Conservation (phyloP, 225 moss, liverwort and hornwort genomes). For the Sphagnum tenellum region DNA sequence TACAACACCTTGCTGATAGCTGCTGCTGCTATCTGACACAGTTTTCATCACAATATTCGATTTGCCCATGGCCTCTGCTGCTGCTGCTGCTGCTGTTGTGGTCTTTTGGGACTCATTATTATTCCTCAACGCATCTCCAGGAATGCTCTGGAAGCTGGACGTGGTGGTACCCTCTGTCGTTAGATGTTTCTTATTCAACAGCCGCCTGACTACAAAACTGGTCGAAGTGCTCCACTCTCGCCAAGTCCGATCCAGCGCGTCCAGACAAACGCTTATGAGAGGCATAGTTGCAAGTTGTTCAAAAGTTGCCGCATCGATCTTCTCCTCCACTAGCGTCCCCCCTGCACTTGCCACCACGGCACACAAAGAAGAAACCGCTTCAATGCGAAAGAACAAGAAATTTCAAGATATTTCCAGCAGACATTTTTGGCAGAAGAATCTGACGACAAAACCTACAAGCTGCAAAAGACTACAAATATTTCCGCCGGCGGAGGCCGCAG, state of each 20-base stretch:
- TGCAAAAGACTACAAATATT: too few relatives aligned
- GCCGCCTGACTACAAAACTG: conserved; percentile 29
- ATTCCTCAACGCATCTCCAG: conserved; percentile 19
- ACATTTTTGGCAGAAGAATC: too few relatives aligned
- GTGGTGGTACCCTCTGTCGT: conserved; percentile 6
- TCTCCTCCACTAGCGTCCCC: conserved; percentile 40
- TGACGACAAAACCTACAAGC: too few relatives aligned
- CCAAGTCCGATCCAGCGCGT: conserved; percentile 28
- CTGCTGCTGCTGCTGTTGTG: not conserved
- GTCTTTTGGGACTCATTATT: not conserved
- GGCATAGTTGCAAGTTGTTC: conserved; percentile 27
- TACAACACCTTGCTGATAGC: conserved; percentile 12
- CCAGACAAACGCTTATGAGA: conserved; percentile 31
- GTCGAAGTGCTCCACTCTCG: conserved; percentile 29
- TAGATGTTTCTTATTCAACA: conserved; percentile 30
- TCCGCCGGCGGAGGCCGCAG: too few relatives aligned
- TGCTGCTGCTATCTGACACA: conserved; percentile 15
- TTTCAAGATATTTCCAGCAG: too few relatives aligned
- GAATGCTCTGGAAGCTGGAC: conserved; percentile 9
- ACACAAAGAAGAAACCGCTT: too few relatives aligned
- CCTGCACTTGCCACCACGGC: too few relatives aligned
- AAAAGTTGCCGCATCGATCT: conserved; percentile 17
- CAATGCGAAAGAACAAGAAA: too few relatives aligned
- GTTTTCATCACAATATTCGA: not conserved
- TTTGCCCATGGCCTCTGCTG: too few relatives aligned